Evolutionary conservation across 2,329 filamentous ascomycete genomes (phyloP).

Genomic region (Ophiostoma triangulosporum): DNA sequence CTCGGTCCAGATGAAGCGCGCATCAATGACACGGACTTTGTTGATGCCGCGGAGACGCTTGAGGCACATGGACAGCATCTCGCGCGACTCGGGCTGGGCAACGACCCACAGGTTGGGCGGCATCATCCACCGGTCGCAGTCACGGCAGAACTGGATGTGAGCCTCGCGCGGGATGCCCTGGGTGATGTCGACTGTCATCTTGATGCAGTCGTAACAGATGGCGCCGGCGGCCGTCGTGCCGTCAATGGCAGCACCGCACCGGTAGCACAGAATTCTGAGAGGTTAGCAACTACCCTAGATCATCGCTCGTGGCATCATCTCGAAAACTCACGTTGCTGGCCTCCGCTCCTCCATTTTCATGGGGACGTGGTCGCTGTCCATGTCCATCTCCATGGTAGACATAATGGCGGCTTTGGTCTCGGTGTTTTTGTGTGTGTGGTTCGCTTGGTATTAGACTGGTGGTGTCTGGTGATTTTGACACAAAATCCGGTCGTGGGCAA

Average conservation of each 20-base stretch:
- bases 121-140: constrained; percentile 88
- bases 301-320: too few species aligned
- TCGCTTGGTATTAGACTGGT: not conserved
- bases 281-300: constrained; percentile 9
- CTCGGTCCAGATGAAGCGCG: constrained; percentile 95
- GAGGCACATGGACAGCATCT: constrained; percentile 82
- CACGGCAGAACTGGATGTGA: constrained; percentile 77
- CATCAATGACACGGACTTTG: constrained; percentile 90
- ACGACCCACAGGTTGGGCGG: constrained; percentile 79
- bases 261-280: constrained; percentile 82
- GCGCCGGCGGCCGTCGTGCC: constrained; percentile 76
- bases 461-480: not conserved
- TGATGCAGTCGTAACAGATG: constrained; percentile 91
- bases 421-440: not conserved
- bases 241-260: constrained; percentile 92
- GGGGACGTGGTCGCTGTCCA: constrained; percentile 17
- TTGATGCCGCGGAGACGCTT: constrained; percentile 74
- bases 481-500: not conserved
- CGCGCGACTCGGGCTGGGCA: constrained; percentile 74
- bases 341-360: constrained; percentile 17
- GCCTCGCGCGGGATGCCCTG: constrained; percentile 84
- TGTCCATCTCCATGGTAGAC: constrained; percentile 21
- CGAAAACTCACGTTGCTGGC: constrained; percentile 20
- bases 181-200: constrained; percentile 86
- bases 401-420: constrained; percentile 4